Evolutionary conservation across 106 monocot genomes (phyloP).

Genomic region (Dioscorea zingiberensis): DNA sequence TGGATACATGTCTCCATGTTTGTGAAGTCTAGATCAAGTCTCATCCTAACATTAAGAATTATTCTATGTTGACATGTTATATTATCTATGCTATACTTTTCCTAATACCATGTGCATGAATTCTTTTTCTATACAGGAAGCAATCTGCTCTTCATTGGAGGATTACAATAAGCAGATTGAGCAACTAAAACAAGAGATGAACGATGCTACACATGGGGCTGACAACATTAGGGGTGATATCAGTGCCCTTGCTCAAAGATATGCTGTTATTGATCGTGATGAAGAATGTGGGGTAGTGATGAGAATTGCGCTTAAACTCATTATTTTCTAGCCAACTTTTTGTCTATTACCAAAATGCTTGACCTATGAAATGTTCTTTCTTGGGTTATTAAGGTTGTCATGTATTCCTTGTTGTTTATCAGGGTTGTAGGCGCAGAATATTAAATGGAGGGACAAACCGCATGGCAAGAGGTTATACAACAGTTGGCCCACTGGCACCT

Average conservation of each 20-base stretch:
- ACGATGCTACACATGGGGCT: conserved; percentile 96
- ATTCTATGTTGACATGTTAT: neutral
- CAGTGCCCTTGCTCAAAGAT: conserved; percentile 94
- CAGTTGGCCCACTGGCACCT: conserved; percentile 65
- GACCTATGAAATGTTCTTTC: neutral
- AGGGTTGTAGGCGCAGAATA: conserved; percentile 87
- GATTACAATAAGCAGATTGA: conserved; percentile 98
- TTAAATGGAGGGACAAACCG: conserved; percentile 59
- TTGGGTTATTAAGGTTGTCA: neutral
- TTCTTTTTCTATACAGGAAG: conserved; percentile 43
- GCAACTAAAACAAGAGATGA: conserved; percentile 89
- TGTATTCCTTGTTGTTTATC: neutral
- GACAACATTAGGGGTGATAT: conserved; percentile 96
- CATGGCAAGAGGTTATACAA: conserved; percentile 55
- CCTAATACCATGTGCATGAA: no score
- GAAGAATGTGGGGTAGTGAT: conserved; percentile 90
- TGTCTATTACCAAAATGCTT: neutral
- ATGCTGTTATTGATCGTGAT: conserved; percentile 77
- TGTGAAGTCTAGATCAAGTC: no score
- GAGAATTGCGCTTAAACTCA: neutral
- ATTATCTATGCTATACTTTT: no score
- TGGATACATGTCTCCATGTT: no score
- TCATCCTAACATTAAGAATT: no score
- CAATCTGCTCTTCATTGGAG: conserved; percentile 90
- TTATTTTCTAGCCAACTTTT: conserved; percentile 1